A percentile compares a stretch with the other conserved stretches of the same genome.
Conservation (phyloP, 75 land plant genomes). For the Pseudotsuga menziesii region DNA sequence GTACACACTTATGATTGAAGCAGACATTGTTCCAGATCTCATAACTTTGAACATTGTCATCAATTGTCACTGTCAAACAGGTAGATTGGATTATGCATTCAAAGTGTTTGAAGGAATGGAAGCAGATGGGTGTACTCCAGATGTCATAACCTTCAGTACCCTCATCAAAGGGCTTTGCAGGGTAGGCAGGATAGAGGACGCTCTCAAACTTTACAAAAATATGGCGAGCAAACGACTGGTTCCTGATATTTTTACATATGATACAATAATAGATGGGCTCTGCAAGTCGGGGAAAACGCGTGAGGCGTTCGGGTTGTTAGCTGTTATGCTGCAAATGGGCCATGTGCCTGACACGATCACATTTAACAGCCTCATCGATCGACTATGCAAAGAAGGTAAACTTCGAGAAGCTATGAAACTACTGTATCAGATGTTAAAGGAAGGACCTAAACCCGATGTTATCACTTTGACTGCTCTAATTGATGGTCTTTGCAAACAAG, state of each 20-base stretch:
- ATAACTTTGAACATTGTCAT: no score
- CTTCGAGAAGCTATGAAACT: conserved; percentile 10
- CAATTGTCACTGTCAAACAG: no score
- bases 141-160: conserved; percentile 22
- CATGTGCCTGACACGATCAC: conserved; percentile 19
- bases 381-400: conserved; percentile 15
- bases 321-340: not conserved
- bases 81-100: no score
- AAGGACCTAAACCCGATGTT: conserved; percentile 25
- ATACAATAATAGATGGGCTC: conserved; percentile 11
- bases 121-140: conserved; percentile 10
- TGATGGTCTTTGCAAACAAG: conserved; percentile 7
- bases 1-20: no score
- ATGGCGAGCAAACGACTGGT: conserved; percentile 5
- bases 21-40: no score
- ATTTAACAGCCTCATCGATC: conserved; percentile 25
- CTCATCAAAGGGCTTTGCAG: conserved; percentile 24
- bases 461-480: conserved; percentile 18
- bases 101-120: conserved; percentile 22
- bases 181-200: conserved; percentile 15
- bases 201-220: conserved; percentile 19
- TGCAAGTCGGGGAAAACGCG: conserved; percentile 2
- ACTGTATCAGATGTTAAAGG: conserved; percentile 10
- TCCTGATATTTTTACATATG: conserved; percentile 16
- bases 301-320: conserved; percentile 10